Base-by-base conservation (phyloP, 305 asterid species). In the Coffea humblotiana region DNA sequence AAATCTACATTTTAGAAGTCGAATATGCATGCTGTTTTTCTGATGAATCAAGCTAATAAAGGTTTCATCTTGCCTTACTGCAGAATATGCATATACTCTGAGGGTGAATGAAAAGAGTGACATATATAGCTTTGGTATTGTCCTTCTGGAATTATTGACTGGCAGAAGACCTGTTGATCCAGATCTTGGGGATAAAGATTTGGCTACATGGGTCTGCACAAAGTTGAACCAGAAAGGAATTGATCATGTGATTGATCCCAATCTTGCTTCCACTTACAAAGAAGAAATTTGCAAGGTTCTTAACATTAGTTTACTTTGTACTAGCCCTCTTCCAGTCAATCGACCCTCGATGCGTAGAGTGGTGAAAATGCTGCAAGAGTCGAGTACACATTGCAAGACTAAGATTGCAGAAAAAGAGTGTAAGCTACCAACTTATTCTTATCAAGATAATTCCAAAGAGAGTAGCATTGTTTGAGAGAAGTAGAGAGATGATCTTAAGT, bases 261-360 rank as follows among this genome's bases (percentile, higher is more conserved):
- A 71, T 32, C 89, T 94, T 16, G 88, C 84, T 48, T 82, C 84
- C 49, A 78, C 74, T 63, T 87, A 79, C 84, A 82, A 82, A 40
- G 84, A 84, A 40, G 90, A 94, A 32, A 77, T 89, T 18, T 75
- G 81, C 52, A 85, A 82, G 81, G 87, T 89, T 74, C 90, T 94
- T 47, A 87, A 89, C 25, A 86, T 94, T 32, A 94, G 95, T 47
- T 80, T 92, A 63, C 79, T 87, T 11, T 94, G 98, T 77, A 87
- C 92, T 23, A 86, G 87, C 84, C 70, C 80, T 8, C 66, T 85
- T 71, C 97, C 98, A 4, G 78, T 71, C 4, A 91, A 89, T 77
- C 93, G 98, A 0, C 98, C 97, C 52, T 91, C 97, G 1, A 94
- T 94, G 98, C 91, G 96, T 25, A 79, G 88, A 61, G 94, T 94